Percentiles rank a stretch among this genome's conserved stretches.
These are phyloP conservation scores for Aspergillus kassunensis DNA, from an alignment of 495 filamentous ascomycete species.

Conservation along the genomic window DNA sequence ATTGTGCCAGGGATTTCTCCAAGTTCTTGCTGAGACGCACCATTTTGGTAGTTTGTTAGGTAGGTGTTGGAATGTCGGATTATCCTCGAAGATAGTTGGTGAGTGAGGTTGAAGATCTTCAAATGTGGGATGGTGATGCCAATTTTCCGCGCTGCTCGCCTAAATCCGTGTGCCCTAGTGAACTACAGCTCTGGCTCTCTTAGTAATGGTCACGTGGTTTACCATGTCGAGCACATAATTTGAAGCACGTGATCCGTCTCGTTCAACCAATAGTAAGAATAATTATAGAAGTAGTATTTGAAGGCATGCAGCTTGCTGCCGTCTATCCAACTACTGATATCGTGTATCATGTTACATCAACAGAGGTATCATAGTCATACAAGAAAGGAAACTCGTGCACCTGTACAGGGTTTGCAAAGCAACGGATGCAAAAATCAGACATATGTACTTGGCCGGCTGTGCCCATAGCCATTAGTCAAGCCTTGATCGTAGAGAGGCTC, in stretches of 20 bases:
- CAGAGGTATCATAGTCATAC: slow-evolving; percentile 52
- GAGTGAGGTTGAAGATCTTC: slow-evolving; percentile 16
- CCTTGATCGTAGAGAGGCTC: slow-evolving; percentile 26
- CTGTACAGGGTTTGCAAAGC: slow-evolving; percentile 34
- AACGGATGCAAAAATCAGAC: slow-evolving; percentile 34
- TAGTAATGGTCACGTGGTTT: slow-evolving; percentile 18
- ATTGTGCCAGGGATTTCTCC: not conserved
- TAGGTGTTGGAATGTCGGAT: slow-evolving; percentile 47
- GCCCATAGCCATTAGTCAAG: slow-evolving; percentile 38
- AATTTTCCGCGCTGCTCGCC: slow-evolving; percentile 30
- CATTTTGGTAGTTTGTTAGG: slow-evolving; percentile 38
- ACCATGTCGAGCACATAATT: too few species aligned
- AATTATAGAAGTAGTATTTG: too few species aligned
- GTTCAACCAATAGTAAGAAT: too few species aligned
- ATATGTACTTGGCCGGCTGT: slow-evolving; percentile 45
- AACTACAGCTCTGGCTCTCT: not conserved
- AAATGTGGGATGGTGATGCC: slow-evolving; percentile 20
- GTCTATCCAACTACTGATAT: slow-evolving; percentile 17
- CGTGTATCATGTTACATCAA: slow-evolving; percentile 17
- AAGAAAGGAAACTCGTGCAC: slow-evolving; percentile 30
- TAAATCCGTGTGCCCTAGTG: slow-evolving; percentile 42
- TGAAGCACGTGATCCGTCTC: too few species aligned
- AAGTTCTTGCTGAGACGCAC: too few species aligned
- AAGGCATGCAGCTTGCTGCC: not conserved
- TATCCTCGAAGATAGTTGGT: slow-evolving; percentile 59